Conservation (phyloP, 192 early-diverging fungal genomes). For the Spizellomyces sp. region DNA sequence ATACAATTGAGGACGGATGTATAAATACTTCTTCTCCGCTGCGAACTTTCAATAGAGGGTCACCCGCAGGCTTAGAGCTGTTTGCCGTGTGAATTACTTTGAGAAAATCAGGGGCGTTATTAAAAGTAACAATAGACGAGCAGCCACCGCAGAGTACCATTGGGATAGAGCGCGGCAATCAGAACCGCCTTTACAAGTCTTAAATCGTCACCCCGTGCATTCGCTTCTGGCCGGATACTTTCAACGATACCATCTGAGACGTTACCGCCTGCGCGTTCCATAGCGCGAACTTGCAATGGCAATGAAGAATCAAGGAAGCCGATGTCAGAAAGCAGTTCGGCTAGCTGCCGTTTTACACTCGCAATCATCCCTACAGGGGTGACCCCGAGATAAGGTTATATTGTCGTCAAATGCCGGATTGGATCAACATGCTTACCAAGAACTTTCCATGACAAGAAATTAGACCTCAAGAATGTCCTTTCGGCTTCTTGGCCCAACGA, state of each 20-base stretch:
- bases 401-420: neutral
- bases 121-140: too few relatives aligned
- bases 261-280: conserved; percentile 38
- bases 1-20: conserved; percentile 39
- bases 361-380: conserved; percentile 35
- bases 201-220: conserved; percentile 23
- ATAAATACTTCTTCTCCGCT: conserved; percentile 43
- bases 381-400: neutral
- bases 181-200: conserved; percentile 40
- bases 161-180: conserved; percentile 43
- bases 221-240: conserved; percentile 22
- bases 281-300: conserved; percentile 24
- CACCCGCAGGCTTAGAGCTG: conserved; percentile 62
- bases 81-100: too few relatives aligned
- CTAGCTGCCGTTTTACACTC: conserved; percentile 46
- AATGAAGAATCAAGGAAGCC: conserved; percentile 31
- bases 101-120: too few relatives aligned
- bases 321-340: conserved; percentile 45
- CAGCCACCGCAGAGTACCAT: conserved; percentile 8
- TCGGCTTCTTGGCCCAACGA: conserved; percentile 31
- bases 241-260: conserved; percentile 33
- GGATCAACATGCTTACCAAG: conserved; percentile 8
- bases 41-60: conserved; percentile 20
- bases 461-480: conserved; percentile 37
- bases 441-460: conserved; percentile 42